phyloP scores from a whole-genome alignment of 345 rosid genomes.

The Linum lewisii region DNA sequence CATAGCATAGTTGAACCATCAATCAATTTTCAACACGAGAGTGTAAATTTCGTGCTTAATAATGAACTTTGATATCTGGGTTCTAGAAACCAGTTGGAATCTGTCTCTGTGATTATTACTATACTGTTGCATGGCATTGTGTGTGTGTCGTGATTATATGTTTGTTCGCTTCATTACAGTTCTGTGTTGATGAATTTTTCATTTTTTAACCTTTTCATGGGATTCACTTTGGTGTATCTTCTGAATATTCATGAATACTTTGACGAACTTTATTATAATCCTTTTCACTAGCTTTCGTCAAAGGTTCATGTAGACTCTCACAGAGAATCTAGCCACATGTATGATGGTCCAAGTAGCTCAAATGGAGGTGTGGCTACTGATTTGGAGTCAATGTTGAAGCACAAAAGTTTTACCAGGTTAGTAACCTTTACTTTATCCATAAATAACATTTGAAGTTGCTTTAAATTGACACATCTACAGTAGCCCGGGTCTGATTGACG shows the following conservation, averaged over 20 bases:
- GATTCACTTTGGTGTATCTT: slow-evolving; percentile 8
- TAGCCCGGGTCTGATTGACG: no score
- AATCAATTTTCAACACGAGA: no score
- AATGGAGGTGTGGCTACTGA: slow-evolving; percentile 31
- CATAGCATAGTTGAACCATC: no score
- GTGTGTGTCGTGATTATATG: background rate
- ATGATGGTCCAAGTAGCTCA: slow-evolving; percentile 20
- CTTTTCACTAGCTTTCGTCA: background rate
- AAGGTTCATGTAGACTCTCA: slow-evolving; percentile 27
- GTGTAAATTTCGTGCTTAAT: no score
- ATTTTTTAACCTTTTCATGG: background rate
- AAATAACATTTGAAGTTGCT: background rate
- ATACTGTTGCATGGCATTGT: no score
- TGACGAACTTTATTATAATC: background rate
- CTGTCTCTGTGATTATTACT: no score
- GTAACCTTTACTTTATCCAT: slow-evolving; percentile 1
- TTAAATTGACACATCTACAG: background rate
- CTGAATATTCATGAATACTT: slow-evolving; percentile 17
- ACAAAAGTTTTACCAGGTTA: slow-evolving; percentile 74
- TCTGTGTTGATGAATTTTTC: background rate
- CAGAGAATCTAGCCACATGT: slow-evolving; percentile 20
- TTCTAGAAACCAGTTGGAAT: no score
- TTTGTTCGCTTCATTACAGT: background rate
- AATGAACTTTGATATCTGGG: no score
- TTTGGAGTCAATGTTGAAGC: slow-evolving; percentile 51